Evolutionary conservation across 192 early-diverging fungal species (phyloP).

Genomic region (Linnemannia hyalina): DNA sequence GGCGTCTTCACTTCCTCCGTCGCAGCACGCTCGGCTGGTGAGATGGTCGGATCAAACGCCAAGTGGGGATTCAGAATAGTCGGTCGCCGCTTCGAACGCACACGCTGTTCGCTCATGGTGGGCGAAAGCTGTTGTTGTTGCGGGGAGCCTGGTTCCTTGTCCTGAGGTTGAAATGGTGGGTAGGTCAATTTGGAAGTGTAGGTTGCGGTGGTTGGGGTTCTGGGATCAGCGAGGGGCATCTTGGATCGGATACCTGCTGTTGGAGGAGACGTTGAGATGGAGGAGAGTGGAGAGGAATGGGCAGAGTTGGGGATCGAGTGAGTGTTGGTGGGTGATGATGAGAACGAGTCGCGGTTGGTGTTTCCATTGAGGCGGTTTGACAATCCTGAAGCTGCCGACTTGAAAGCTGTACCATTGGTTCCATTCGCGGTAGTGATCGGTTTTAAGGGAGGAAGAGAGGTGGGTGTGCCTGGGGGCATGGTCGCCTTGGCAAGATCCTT

Average conservation of each 20-base stretch:
- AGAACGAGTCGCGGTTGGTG: constrained; percentile 22
- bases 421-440: background rate
- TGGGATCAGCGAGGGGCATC: background rate
- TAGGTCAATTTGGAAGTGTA: background rate
- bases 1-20: background rate
- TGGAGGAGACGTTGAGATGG: constrained; percentile 15
- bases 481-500: constrained; percentile 14
- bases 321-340: constrained; percentile 34
- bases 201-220: constrained; percentile 16
- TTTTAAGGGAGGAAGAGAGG: background rate
- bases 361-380: background rate
- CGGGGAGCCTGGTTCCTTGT: background rate
- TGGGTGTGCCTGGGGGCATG: background rate
- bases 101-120: background rate
- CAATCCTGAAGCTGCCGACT: background rate
- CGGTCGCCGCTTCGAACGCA: constrained; percentile 12
- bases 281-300: constrained; percentile 33
- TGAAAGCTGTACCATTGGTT: background rate
- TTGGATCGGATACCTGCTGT: constrained; percentile 8
- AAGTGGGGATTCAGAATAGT: constrained; percentile 32
- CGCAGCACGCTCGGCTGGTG: constrained; percentile 16
- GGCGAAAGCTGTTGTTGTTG: constrained; percentile 11
- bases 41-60: constrained; percentile 40
- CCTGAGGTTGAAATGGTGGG: background rate
- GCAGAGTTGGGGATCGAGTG: constrained; percentile 34